Conservation (phyloP, 2,329 filamentous ascomycete genomes). For the Phyllosticta paracitricarpa region DNA sequence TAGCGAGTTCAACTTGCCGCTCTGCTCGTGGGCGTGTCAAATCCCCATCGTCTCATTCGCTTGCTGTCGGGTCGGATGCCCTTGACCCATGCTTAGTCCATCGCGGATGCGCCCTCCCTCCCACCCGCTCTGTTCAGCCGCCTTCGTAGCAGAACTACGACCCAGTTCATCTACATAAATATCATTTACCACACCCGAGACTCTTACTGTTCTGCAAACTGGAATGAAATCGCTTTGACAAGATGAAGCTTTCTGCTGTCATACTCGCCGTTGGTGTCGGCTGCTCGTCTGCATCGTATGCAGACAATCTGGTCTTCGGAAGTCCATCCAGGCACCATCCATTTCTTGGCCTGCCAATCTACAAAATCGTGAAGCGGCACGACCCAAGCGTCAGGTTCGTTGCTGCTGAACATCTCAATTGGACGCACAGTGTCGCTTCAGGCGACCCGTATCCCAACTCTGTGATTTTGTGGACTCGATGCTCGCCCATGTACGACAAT, state of each 20-base stretch:
- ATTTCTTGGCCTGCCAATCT: constrained; percentile 50
- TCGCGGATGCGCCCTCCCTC: not conserved
- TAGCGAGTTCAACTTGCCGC: not conserved
- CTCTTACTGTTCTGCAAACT: not conserved
- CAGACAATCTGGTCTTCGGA: constrained; percentile 51
- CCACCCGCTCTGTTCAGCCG: not conserved
- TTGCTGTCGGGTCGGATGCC: not conserved
- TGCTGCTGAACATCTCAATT: constrained; percentile 42
- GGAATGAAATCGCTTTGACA: not conserved
- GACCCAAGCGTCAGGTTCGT: constrained; percentile 22
- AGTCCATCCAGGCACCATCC: constrained; percentile 54
- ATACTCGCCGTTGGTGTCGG: not conserved
- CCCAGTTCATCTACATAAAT: not conserved
- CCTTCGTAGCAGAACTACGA: not conserved
- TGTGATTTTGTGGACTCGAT: constrained; percentile 34
- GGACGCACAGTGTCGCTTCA: constrained; percentile 47
- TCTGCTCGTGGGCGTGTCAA: not conserved
- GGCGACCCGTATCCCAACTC: constrained; percentile 30
- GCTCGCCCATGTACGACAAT: constrained; percentile 23
- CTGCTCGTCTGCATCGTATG: not conserved
- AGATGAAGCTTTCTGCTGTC: not conserved
- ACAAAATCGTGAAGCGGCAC: constrained; percentile 47
- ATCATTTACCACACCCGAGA: not conserved
- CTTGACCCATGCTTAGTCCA: not conserved
- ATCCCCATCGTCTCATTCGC: constrained; percentile 1